A percentile compares a stretch with the other conserved stretches of the same genome.
phyloP scores from a whole-genome alignment of 2,329 filamentous ascomycete species.

The Fusarium tjaetaba region DNA sequence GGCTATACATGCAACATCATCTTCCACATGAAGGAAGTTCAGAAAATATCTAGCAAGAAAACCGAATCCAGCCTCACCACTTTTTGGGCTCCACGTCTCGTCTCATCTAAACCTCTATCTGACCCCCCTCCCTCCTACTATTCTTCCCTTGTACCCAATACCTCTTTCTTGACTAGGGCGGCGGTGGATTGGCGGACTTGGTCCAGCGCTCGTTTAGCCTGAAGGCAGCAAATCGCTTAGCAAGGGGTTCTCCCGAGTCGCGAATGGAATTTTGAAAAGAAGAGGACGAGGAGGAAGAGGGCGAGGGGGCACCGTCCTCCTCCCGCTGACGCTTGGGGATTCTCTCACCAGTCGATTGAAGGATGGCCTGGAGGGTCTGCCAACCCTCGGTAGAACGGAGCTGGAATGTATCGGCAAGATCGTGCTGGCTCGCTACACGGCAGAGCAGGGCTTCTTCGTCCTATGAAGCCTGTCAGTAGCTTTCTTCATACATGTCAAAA shows the following conservation, averaged over 20 bases:
- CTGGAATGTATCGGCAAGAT: slow-evolving; percentile 82
- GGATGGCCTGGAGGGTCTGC: slow-evolving; percentile 91
- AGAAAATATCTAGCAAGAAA: slow-evolving; percentile 16
- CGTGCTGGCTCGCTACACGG: slow-evolving; percentile 82
- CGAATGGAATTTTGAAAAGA: slow-evolving; percentile 44
- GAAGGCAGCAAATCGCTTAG: slow-evolving; percentile 74
- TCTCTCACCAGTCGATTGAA: slow-evolving; percentile 97
- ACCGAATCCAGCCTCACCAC: slow-evolving; percentile 1
- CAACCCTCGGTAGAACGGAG: slow-evolving; percentile 89
- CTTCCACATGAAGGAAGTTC: slow-evolving; percentile 17
- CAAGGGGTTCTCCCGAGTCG: slow-evolving; percentile 64
- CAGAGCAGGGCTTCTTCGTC: slow-evolving; percentile 89
- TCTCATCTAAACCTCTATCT: not conserved
- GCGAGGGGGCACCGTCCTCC: slow-evolving; percentile 48
- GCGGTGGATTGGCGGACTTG: slow-evolving; percentile 37
- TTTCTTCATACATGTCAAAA: not conserved
- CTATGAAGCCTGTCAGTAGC: slow-evolving; percentile 57
- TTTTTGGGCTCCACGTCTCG: not conserved
- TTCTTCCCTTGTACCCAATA: slow-evolving; percentile 4
- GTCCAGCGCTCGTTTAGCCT: slow-evolving; percentile 63
- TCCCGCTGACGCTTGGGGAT: slow-evolving; percentile 74
- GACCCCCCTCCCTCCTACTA: not conserved
- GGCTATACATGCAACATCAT: slow-evolving; percentile 28
- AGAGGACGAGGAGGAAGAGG: slow-evolving; percentile 44
- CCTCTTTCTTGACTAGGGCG: slow-evolving; percentile 35